These are phyloP conservation scores for Abelmoschus esculentus DNA, from an alignment of 345 rosid genomes.

Conservation along the genomic window DNA sequence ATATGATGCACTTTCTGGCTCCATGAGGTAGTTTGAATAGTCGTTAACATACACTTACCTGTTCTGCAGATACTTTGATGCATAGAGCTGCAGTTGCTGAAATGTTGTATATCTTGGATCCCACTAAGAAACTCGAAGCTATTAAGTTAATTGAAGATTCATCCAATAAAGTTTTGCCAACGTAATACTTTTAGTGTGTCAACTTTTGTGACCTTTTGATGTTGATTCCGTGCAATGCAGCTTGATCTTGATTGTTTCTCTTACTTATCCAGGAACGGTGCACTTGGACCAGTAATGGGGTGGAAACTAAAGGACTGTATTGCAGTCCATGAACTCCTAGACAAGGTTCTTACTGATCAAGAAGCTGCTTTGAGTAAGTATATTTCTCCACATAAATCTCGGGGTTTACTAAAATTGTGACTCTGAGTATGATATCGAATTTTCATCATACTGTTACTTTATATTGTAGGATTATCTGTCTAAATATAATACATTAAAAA, in stretches of 20 bases:
- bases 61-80: constrained; percentile 12
- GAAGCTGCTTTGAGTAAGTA: constrained; percentile 82
- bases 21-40: background rate
- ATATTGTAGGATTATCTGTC: background rate
- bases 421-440: background rate
- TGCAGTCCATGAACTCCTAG: constrained; percentile 62
- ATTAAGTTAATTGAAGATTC: constrained; percentile 12
- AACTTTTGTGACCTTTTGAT: background rate
- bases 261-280: constrained; percentile 43
- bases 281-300: constrained; percentile 47
- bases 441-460: background rate
- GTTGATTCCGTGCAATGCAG: background rate
- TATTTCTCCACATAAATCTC: background rate
- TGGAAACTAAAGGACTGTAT: constrained; percentile 91
- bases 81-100: constrained; percentile 14
- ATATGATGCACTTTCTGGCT: background rate
- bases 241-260: background rate
- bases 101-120: constrained; percentile 7
- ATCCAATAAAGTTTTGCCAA: background rate
- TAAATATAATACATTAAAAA: background rate
- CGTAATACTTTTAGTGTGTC: background rate
- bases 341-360: constrained; percentile 40
- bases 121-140: constrained; percentile 7
- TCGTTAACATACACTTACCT: background rate
- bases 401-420: background rate